Base-by-base conservation (phyloP, 805 yeast species). In the Dipodascus albidus region DNA sequence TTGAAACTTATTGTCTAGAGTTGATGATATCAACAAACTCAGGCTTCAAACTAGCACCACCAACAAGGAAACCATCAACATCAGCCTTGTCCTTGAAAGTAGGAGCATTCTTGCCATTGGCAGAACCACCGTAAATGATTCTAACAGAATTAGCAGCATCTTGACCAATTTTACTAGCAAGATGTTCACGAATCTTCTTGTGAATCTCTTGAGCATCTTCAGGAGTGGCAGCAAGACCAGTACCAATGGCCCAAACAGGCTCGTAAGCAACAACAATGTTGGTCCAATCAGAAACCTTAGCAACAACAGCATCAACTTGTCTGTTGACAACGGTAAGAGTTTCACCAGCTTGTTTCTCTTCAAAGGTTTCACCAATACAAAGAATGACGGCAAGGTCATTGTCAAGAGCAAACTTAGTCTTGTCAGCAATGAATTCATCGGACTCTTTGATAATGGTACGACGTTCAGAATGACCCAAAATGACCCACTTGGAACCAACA, bases 171-270 rank as follows among this genome's bases (percentile, higher is more conserved):
- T 84, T 81, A 66, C 78, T 74, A 63, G 80, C 76, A 71, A 93
- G 80, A 80, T 79, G 89, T 58, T 74, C 79, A 80, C 99, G 87
- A 75, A 93, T 87, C 63, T 78, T 79, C 70, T 80, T 79, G 78
- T 93, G 99, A 67, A 93, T 87, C 62, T 83, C 88, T 78, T 93
- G 96, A 63, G 99, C 99, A 70, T 93, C 99, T 62, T 85, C 87
- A 63, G 99, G 89, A 64, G 99, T 93, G 58, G 99, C 98, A 66
- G 98, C 96, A 69, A 93, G 82, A 69, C 99, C 99, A 64, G 98
- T 90, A 72, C 99, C 99, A 66, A 93, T 93, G 65, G 99, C 99
- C 99, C 99, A 93, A 63, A 93, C 96, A 65, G 99, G 99, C 78
- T 93, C 99, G 77, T 93, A 93, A 67, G 99, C 99, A 71, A 93